phyloP scores from a whole-genome alignment of 2,329 filamentous ascomycete species.

The Thelonectria rubi region DNA sequence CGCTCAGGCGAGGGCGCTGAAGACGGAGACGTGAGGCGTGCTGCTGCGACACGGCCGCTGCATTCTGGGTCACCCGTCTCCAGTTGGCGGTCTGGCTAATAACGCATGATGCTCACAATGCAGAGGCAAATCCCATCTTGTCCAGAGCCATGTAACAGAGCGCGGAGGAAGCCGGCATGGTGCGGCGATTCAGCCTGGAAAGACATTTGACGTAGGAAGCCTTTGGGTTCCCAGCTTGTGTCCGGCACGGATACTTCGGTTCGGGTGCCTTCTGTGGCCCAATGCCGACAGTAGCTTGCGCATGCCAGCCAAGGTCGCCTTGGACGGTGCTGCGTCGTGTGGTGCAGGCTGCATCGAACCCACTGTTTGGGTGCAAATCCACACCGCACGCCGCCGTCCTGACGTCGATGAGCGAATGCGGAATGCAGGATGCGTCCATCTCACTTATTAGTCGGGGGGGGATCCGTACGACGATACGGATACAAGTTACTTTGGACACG shows the following conservation, averaged over 20 bases:
- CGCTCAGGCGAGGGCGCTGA: slow-evolving; percentile 24
- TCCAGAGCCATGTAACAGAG: slow-evolving; percentile 6
- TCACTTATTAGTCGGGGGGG: slow-evolving; percentile 5
- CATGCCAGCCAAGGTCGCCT: slow-evolving; percentile 19
- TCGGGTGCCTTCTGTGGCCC: slow-evolving; percentile 21
- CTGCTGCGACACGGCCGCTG: slow-evolving; percentile 29
- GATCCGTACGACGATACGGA: slow-evolving; percentile 9
- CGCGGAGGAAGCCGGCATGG: slow-evolving; percentile 24
- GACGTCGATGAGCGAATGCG: slow-evolving; percentile 10
- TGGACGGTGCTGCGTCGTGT: slow-evolving; percentile 16
- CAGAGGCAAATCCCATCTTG: slow-evolving; percentile 9
- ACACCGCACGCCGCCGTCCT: slow-evolving; percentile 18
- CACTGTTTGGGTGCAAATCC: slow-evolving; percentile 23
- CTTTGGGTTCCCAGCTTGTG: slow-evolving; percentile 21
- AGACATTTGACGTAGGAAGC: slow-evolving; percentile 32
- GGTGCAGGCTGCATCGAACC: slow-evolving; percentile 22
- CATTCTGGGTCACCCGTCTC: slow-evolving; percentile 31
- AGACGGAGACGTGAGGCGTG: slow-evolving; percentile 26
- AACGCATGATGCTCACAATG: slow-evolving; percentile 21
- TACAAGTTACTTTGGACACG: slow-evolving; percentile 9
- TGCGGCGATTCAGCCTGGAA: slow-evolving; percentile 24
- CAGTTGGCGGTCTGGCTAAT: slow-evolving; percentile 31
- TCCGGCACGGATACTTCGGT: slow-evolving; percentile 12
- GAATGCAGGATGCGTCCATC: slow-evolving; percentile 18
- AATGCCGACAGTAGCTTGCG: slow-evolving; percentile 14